These are phyloP conservation scores for Dactylorhiza incarnata DNA, from an alignment of 106 monocot genomes.

Conservation along the genomic window DNA sequence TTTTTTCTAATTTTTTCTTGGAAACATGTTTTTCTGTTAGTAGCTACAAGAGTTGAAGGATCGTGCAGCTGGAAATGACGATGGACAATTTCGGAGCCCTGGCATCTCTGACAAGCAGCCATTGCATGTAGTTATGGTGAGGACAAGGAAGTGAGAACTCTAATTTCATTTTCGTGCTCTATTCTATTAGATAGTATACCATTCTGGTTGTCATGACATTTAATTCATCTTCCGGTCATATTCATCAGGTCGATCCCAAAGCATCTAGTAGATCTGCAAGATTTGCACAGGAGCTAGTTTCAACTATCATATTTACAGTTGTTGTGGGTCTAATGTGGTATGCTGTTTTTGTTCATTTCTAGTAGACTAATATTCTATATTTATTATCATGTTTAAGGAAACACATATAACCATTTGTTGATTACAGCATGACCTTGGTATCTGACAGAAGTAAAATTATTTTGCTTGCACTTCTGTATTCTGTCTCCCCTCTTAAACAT, in stretches of 20 bases:
- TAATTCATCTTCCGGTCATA: slow-evolving; percentile 6
- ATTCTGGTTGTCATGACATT: neutral
- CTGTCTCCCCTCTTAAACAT: neutral
- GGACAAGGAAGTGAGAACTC: neutral
- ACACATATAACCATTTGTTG: neutral
- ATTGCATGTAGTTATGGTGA: slow-evolving; percentile 96
- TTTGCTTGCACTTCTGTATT: neutral
- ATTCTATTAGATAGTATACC: neutral
- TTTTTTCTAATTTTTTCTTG: neutral
- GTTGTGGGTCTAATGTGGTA: slow-evolving; percentile 79
- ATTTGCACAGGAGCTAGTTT: slow-evolving; percentile 77
- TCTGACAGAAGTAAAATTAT: neutral
- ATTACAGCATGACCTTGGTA: neutral
- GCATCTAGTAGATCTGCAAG: slow-evolving; percentile 60
- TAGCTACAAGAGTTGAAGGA: slow-evolving; percentile 99
- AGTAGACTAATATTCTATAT: neutral
- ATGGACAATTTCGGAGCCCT: slow-evolving; percentile 57
- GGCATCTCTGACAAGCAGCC: slow-evolving; percentile 91
- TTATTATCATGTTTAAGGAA: neutral
- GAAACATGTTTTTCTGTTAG: slow-evolving; percentile 49
- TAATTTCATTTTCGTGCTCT: neutral
- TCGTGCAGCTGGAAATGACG: slow-evolving; percentile 65
- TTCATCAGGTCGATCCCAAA: slow-evolving; percentile 80
- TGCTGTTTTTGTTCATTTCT: slow-evolving; percentile 12
- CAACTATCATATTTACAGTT: slow-evolving; percentile 66